Percentiles rank a stretch among this genome's conserved stretches.
Evolutionary conservation across 139 green algal species (phyloP).

Genomic region (Chlamydomonas sp.): DNA sequence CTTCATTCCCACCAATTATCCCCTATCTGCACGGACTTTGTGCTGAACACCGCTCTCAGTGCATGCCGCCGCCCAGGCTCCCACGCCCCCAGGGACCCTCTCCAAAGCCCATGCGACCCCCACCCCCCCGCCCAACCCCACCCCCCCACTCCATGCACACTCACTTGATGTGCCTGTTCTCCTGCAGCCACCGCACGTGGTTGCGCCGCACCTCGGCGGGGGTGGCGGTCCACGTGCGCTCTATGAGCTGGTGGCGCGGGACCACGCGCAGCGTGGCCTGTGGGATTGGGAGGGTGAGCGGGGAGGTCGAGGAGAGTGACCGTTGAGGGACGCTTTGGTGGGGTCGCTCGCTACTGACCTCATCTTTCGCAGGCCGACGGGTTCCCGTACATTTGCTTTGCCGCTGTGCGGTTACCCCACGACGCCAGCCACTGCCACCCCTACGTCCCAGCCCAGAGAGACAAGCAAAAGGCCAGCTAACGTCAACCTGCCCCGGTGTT

Average conservation of each 20-base stretch:
- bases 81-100: background rate
- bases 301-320: background rate
- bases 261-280: conserved; percentile 69
- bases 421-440: no score
- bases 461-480: no score
- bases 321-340: background rate
- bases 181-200: conserved; percentile 61
- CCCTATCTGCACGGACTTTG: no score
- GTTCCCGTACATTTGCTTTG: no score
- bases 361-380: no score
- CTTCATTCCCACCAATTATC: no score
- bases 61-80: no score
- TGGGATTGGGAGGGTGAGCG: background rate
- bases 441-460: no score
- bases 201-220: conserved; percentile 73
- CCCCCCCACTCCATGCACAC: background rate
- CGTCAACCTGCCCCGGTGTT: no score
- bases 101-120: background rate
- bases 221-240: conserved; percentile 83
- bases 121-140: background rate
- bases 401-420: no score
- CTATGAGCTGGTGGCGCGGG: conserved; percentile 78
- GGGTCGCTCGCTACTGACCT: no score
- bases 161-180: conserved; percentile 44
- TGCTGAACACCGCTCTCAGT: no score